These are phyloP conservation scores for Scedosporium minutisporum DNA, from an alignment of 2,329 filamentous ascomycete species.

Conservation along the genomic window DNA sequence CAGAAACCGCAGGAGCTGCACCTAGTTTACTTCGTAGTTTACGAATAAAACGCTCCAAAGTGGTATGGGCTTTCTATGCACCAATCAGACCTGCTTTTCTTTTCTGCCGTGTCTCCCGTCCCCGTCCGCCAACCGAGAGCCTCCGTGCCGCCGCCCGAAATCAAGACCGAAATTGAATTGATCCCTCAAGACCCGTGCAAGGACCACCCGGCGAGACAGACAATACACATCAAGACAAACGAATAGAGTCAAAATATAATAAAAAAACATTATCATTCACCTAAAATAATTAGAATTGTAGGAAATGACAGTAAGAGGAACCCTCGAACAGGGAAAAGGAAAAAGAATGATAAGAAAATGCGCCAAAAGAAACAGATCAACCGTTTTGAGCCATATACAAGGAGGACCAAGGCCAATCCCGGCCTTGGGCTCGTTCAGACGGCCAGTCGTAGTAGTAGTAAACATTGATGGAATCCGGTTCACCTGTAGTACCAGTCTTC, in stretches of 20 bases:
- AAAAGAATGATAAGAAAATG: background rate
- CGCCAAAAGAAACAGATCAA: background rate
- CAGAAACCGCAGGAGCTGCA: too few relatives aligned
- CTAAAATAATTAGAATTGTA: background rate
- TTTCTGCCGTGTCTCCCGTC: too few relatives aligned
- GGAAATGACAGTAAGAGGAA: background rate
- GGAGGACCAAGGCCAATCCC: background rate
- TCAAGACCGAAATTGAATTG: too few relatives aligned
- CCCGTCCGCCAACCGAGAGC: too few relatives aligned
- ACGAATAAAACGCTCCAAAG: too few relatives aligned
- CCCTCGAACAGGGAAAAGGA: background rate
- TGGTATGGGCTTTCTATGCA: too few relatives aligned
- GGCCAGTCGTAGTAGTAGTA: background rate
- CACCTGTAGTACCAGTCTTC: background rate
- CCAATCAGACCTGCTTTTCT: too few relatives aligned
- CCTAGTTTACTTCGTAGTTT: too few relatives aligned
- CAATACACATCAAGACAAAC: background rate
- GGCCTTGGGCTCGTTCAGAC: background rate
- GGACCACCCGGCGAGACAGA: background rate
- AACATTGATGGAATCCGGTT: background rate
- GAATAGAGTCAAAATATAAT: too few relatives aligned
- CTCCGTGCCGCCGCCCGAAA: too few relatives aligned
- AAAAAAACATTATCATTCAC: background rate
- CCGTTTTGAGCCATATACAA: too few relatives aligned
- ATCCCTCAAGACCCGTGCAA: too few relatives aligned